These are phyloP conservation scores for Ustilago hordei DNA, from an alignment of 1,284 basidiomycete genomes.

Conservation along the genomic window DNA sequence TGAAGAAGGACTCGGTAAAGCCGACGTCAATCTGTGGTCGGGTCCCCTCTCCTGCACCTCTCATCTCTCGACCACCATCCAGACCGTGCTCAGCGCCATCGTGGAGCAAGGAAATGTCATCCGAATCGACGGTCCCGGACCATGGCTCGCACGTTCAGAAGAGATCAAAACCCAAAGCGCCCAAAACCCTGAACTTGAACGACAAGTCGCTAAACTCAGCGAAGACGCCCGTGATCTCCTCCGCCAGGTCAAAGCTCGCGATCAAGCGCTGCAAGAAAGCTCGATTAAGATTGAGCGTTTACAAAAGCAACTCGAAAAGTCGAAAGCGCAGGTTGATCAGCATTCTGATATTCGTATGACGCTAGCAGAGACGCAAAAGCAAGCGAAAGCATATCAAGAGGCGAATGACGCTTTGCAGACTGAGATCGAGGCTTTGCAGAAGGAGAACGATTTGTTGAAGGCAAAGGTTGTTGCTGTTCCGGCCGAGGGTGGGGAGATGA, in stretches of 20 bases:
- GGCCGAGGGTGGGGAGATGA: background rate
- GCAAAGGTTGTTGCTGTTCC: slow-evolving; percentile 69
- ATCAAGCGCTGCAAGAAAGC: slow-evolving; percentile 88
- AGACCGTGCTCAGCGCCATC: slow-evolving; percentile 50
- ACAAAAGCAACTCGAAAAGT: slow-evolving; percentile 88
- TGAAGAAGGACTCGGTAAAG: slow-evolving; percentile 48
- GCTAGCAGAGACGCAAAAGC: slow-evolving; percentile 82
- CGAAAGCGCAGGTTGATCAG: slow-evolving; percentile 83
- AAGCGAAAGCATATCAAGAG: slow-evolving; percentile 89
- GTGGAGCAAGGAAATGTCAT: slow-evolving; percentile 64
- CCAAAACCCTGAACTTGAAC: slow-evolving; percentile 90
- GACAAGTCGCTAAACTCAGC: slow-evolving; percentile 83
- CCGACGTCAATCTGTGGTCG: slow-evolving; percentile 39
- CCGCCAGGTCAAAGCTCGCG: slow-evolving; percentile 79
- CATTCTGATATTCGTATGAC: slow-evolving; percentile 85
- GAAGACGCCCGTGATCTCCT: slow-evolving; percentile 89
- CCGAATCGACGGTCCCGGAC: slow-evolving; percentile 70
- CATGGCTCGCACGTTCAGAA: slow-evolving; percentile 89
- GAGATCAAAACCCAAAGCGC: slow-evolving; percentile 85
- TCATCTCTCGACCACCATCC: slow-evolving; percentile 51
- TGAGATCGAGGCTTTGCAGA: slow-evolving; percentile 86
- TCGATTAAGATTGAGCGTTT: slow-evolving; percentile 93
- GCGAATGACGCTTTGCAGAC: slow-evolving; percentile 91
- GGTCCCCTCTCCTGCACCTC: slow-evolving; percentile 41
- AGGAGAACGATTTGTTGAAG: slow-evolving; percentile 86